Evolutionary conservation across 176 grass and related monocot species (phyloP), one percentile per base, ranked within the genome.

Genomic region (Guadua angustifolia): DNA sequence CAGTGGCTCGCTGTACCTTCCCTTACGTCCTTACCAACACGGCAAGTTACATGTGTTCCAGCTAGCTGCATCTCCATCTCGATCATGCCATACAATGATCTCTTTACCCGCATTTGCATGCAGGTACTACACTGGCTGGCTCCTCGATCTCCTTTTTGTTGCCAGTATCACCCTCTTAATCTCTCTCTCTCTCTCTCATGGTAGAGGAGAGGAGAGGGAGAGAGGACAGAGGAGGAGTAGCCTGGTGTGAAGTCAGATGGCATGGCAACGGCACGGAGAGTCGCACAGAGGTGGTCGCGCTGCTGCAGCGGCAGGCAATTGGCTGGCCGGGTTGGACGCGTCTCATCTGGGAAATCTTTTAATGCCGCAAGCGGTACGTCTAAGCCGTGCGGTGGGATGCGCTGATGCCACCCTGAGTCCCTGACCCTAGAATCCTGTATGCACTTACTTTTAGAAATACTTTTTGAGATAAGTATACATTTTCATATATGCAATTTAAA

Each of bases 241-340:
- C 1, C 38, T 25, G 73, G 17, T 59, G 38, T 38, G 74, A 61
- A 61, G 29, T 59, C 74, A 29, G 75, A 78, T 62, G 58, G 16
- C 58, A 26, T 43, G 24, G 58, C 75, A 21, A 3, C 6, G 40
- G 42, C 76, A 64, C 36, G 36, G 51, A n/a, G 53, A 46, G 40
- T 4, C 32, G 57, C 57, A 59, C 57, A 59, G 74, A 26, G 22
- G 75, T 64, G 40, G 59, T 25, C 38, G 57, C 74, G 7, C 33
- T 32, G 75, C 52, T 1, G 82, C 83, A 19, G 26, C 6, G 17
- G 74, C 65, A 61, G 17, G 74, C 29, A 29, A 29, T 21, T 69
- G 50, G 79, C 15, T 18, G 33, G 77, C 39, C 79, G 13, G 33
- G 49, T 29, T 44, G 66, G 76, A 73, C 84, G 84, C 84, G 67